A percentile compares a stretch with the other conserved stretches of the same genome.
phyloP scores from a whole-genome alignment of 2,329 filamentous ascomycete species.

The Geosmithia flava region DNA sequence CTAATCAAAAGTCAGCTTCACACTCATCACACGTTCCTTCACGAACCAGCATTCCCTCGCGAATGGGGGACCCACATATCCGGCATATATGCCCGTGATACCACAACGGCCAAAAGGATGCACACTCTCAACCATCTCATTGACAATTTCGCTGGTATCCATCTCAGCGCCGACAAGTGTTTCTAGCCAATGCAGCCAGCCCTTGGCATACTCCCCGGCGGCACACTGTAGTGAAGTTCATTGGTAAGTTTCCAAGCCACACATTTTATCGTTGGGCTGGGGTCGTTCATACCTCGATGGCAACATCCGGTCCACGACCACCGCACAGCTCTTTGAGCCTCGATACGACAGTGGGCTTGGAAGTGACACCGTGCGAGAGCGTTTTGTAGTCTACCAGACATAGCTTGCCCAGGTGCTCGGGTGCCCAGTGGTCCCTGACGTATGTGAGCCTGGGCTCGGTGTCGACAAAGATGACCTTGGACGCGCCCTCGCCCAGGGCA shows the following conservation, averaged over 20 bases:
- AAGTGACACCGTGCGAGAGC: conserved; percentile 44
- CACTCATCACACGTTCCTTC: too few relatives aligned
- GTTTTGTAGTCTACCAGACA: conserved; percentile 57
- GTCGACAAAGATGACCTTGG: conserved; percentile 69
- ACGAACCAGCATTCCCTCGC: too few relatives aligned
- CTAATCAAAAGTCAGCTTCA: too few relatives aligned
- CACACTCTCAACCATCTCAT: conserved; percentile 69
- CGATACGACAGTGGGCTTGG: conserved; percentile 51
- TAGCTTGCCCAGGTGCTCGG: conserved; percentile 35
- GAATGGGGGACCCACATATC: conserved; percentile 33
- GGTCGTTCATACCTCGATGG: conserved; percentile 36
- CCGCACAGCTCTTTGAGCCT: conserved; percentile 62
- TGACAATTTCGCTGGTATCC: conserved; percentile 70
- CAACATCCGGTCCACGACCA: conserved; percentile 62
- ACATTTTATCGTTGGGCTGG: too few relatives aligned
- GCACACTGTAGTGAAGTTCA: too few relatives aligned
- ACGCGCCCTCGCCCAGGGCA: conserved; percentile 60
- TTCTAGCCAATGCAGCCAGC: conserved; percentile 47
- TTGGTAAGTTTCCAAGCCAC: too few relatives aligned
- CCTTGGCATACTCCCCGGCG: conserved; percentile 49
- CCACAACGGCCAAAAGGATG: conserved; percentile 62
- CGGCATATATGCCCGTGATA: conserved; percentile 59
- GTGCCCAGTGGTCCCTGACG: conserved; percentile 48
- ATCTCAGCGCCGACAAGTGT: conserved; percentile 59
- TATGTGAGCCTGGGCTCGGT: conserved; percentile 58